Base-by-base conservation (phyloP, 2,329 filamentous ascomycete species). In the Verticillium longisporum region DNA sequence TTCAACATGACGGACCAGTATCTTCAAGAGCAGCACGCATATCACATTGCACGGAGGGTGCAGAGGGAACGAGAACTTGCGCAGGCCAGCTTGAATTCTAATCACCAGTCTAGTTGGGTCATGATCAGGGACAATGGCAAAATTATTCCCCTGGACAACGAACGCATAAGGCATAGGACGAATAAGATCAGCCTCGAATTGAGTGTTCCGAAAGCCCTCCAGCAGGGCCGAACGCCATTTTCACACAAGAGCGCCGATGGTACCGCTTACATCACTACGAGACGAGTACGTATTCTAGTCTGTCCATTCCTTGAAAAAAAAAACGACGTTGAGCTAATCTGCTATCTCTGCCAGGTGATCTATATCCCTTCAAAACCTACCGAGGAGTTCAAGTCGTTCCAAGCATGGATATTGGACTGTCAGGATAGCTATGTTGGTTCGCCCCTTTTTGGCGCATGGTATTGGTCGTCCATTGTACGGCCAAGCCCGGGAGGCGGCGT, bases 361-460 rank as follows among this genome's bases (percentile, higher is more conserved):
- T 98, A 97, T 73, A 85, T 98, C 15, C 92, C 94, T 18, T 79
- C 86, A 59, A 83, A 86, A 61, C 83, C 88, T 4, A 90, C 88
- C 18, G 78, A 82, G 60, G 76, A 85, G 58, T 85, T 97, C 71
- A 88, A 94, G 73, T 97, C 92, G 57, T 97, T 98, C 75, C 92
- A 92, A 53, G 88, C 89, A 0, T 93, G 93, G 50, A 89, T 97
- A 63, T 83, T 97, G 65, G 93, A 94, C 72, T 84, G 96, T 55
- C 86, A 91, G 74, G 94, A 98, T 74, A 90, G 90, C 6, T 91
- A 90, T 70, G 90, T 96, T 63, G 87, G 88, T 36, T 91, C 93
- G 2, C 93, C 94, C 37, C 96, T 93, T 81, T 96, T 97, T 73
- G 93, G 94, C 21, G 89, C 92, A 4, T 97, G 96, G 80, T 89